Evolutionary conservation across 1,139 yeast genomes (phyloP), one percentile per base, ranked within the genome.

Genomic region (Taiozyma sp.): DNA sequence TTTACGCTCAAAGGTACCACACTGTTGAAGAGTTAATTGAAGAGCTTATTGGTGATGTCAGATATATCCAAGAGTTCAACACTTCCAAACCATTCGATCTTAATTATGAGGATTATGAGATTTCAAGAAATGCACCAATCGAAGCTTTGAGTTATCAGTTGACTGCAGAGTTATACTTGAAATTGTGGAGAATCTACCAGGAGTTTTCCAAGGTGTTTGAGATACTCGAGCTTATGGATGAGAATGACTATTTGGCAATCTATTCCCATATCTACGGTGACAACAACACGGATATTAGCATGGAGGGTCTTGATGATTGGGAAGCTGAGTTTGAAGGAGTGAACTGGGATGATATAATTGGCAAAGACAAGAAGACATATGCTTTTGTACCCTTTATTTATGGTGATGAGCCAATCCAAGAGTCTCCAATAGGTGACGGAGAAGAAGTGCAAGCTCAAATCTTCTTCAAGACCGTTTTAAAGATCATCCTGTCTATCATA

Each of bases 201-300:
- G 46, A 43, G 16, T 51, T 54, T 12, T 34, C 44, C 13, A 45
- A 29, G 13, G 43, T 55, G 1, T 49, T 42, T 42, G 46, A 45
- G 1, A 43, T 54, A 5, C 4, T 55, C 4, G 41, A 50, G 16
- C 36, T 42, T 6, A 24, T 55, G 38, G 47, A 38, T 22, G 23
- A 36, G 4, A 42, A 44, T 14, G 57, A 55, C 29, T 54, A 24
- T 14, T 30, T 49, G 28, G 54, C 55, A 1, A 40, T 55, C 4
- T 50, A 50, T 41, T 50, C 54, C 27, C 29, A 52, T 16, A n/a
- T 55, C 4, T 54, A 51, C 45, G 50, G 44, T 8, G 48, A 36
- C 6, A 36, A 39, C 5, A 32, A 16, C 23, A 13, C 27, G 10
- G 28, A 40, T 5, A 24, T 40, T 8, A 23, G 13, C 12, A 24